Percentiles rank a stretch among this genome's conserved stretches.
These are phyloP conservation scores for Populus hybrid DNA, from an alignment of 441 rosid genomes.

Conservation along the genomic window DNA sequence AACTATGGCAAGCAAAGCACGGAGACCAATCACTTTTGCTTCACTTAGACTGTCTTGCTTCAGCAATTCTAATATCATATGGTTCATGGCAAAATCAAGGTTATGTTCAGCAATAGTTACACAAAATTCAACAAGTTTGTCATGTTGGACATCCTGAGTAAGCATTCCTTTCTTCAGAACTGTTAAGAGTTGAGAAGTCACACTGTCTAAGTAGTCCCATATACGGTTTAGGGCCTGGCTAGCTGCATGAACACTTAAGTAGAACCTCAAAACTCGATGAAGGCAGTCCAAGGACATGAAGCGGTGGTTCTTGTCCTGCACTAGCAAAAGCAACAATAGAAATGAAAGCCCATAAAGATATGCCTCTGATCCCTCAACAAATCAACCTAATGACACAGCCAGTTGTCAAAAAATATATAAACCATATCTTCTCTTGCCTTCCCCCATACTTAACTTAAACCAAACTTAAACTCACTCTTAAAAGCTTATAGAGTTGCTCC, in stretches of 20 bases:
- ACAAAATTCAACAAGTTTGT: constrained; percentile 97
- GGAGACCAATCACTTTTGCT: constrained; percentile 97
- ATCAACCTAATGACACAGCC: constrained; percentile 10
- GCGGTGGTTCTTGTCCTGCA: constrained; percentile 98
- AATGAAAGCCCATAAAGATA: constrained; percentile 12
- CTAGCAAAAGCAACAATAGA: constrained; percentile 12
- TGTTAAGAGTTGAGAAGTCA: constrained; percentile 93
- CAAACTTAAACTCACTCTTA: constrained; percentile 63
- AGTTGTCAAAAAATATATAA: constrained; percentile 7
- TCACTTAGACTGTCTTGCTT: constrained; percentile 98
- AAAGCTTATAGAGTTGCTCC: constrained; percentile 98
- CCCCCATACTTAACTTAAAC: constrained; percentile 12
- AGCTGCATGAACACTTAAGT: constrained; percentile 94
- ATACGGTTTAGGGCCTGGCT: constrained; percentile 88
- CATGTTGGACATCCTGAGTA: constrained; percentile 97
- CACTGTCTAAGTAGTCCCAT: constrained; percentile 99
- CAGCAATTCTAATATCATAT: constrained; percentile 93
- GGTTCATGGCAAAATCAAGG: constrained; percentile 99
- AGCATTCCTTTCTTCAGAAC: constrained; percentile 92
- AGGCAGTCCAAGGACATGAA: constrained; percentile 98
- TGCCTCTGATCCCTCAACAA: constrained; percentile 9
- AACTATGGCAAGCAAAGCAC: constrained; percentile 94
- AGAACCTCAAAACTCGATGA: constrained; percentile 96
- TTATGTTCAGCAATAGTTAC: constrained; percentile 97
- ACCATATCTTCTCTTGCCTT: constrained; percentile 8